These are phyloP conservation scores for Eleusine coracana DNA, from an alignment of 176 grass and related monocot genomes.

Conservation along the genomic window DNA sequence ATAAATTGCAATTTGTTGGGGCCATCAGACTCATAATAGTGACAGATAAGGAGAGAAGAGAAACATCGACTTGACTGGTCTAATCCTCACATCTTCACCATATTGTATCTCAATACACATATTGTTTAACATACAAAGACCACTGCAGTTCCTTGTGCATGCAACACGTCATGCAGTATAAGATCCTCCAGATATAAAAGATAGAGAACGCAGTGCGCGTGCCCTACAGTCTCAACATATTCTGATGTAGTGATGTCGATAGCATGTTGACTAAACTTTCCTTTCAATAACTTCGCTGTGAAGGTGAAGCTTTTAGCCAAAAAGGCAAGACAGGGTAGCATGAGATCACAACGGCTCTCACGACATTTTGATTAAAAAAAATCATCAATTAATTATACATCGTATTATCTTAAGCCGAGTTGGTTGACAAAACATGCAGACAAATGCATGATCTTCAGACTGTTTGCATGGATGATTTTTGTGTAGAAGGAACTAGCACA, in stretches of 20 bases:
- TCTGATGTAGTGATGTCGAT: slow-evolving; percentile 24
- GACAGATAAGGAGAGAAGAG: slow-evolving; percentile 21
- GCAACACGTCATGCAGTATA: slow-evolving; percentile 22
- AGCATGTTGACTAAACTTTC: slow-evolving; percentile 22
- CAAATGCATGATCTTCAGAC: slow-evolving; percentile 8
- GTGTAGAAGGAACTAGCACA: not conserved
- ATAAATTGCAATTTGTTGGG: slow-evolving; percentile 16
- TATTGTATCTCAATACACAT: slow-evolving; percentile 14
- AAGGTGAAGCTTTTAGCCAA: slow-evolving; percentile 29
- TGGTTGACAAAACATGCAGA: slow-evolving; percentile 30
- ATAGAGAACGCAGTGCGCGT: slow-evolving; percentile 39
- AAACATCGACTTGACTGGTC: slow-evolving; percentile 29
- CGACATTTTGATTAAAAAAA: slow-evolving; percentile 37
- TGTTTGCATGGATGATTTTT: not conserved
- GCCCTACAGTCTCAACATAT: slow-evolving; percentile 26
- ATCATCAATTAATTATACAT: not conserved
- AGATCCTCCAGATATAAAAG: slow-evolving; percentile 50
- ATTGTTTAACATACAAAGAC: slow-evolving; percentile 19
- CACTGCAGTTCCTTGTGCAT: slow-evolving; percentile 5
- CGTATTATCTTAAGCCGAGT: not conserved
- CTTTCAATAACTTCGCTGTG: slow-evolving; percentile 6
- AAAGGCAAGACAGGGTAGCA: slow-evolving; percentile 30
- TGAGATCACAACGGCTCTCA: slow-evolving; percentile 52
- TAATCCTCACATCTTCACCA: slow-evolving; percentile 13
- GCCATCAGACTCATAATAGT: too few species aligned